These are phyloP conservation scores for Eragrostis tef DNA, from an alignment of 202 grass and related monocot genomes.

Conservation along the genomic window DNA sequence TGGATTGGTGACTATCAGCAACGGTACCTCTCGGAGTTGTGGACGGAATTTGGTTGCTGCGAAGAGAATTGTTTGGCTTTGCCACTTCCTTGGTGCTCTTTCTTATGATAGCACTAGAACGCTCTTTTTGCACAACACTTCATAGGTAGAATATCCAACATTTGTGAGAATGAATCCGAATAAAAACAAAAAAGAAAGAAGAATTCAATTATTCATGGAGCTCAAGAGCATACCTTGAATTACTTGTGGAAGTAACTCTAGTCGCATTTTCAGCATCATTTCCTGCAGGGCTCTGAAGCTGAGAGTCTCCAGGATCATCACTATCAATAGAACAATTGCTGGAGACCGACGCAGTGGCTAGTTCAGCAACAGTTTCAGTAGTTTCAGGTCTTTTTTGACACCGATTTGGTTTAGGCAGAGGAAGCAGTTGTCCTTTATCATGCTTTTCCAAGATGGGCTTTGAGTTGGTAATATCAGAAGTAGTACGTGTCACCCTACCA, in stretches of 20 bases:
- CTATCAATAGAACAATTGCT: conserved; percentile 91
- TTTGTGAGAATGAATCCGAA: conserved; percentile 30
- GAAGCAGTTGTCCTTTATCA: conserved; percentile 68
- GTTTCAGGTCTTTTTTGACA: conserved; percentile 63
- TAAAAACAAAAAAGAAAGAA: conserved; percentile 38
- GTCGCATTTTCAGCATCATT: conserved; percentile 64
- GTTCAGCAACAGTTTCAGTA: conserved; percentile 64
- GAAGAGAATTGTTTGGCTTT: conserved; percentile 55
- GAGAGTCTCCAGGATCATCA: conserved; percentile 74
- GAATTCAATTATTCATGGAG: conserved; percentile 10
- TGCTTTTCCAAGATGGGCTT: conserved; percentile 63
- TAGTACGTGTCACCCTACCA: conserved; percentile 54
- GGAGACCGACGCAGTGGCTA: conserved; percentile 75
- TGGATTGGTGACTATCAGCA: conserved; percentile 61
- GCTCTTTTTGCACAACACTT: conserved; percentile 64
- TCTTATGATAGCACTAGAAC: conserved; percentile 51
- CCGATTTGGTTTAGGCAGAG: conserved; percentile 59
- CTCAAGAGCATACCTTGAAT: conserved; percentile 66
- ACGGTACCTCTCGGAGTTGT: conserved; percentile 57
- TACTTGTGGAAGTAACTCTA: conserved; percentile 55
- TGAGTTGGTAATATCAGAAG: conserved; percentile 71
- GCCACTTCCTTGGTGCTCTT: conserved; percentile 56
- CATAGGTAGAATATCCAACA: conserved; percentile 50
- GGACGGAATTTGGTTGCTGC: conserved; percentile 66
- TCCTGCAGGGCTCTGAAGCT: conserved; percentile 71